A percentile compares a stretch with the other conserved stretches of the same genome.
phyloP scores from a whole-genome alignment of 169 alveolate species.

The Hepatocystis sp. region DNA sequence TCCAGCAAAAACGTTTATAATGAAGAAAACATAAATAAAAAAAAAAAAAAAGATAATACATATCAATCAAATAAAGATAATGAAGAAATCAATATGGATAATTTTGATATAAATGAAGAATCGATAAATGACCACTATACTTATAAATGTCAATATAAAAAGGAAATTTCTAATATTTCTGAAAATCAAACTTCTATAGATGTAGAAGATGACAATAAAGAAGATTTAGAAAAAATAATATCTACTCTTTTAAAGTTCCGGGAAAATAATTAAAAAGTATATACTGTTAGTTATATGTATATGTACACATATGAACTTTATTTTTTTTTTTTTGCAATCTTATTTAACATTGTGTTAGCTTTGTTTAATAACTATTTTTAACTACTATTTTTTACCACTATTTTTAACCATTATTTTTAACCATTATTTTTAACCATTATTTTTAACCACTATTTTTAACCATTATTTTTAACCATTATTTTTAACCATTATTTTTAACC shows the following conservation, averaged over 20 bases:
- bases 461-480: too few relatives aligned
- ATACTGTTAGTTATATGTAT: too few relatives aligned
- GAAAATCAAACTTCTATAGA: slow-evolving; percentile 27
- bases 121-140: background rate
- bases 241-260: slow-evolving; percentile 53
- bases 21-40: background rate
- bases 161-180: background rate
- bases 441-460: too few relatives aligned
- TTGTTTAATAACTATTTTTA: too few relatives aligned
- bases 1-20: background rate
- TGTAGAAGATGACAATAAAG: slow-evolving; percentile 41
- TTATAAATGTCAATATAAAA: slow-evolving; percentile 4
- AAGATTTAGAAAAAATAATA: slow-evolving; percentile 71
- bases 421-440: too few relatives aligned
- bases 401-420: too few relatives aligned
- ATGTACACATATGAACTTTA: too few relatives aligned
- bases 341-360: too few relatives aligned
- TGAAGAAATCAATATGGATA: background rate
- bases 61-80: background rate
- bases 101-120: background rate
- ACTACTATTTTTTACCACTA: too few relatives aligned
- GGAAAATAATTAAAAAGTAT: slow-evolving; percentile 23
- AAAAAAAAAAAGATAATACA: background rate
- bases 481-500: too few relatives aligned
- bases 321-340: too few relatives aligned